Evolutionary conservation across 108 stramenopile genomes (phyloP).

Genomic region (Skeletonema costatum): DNA sequence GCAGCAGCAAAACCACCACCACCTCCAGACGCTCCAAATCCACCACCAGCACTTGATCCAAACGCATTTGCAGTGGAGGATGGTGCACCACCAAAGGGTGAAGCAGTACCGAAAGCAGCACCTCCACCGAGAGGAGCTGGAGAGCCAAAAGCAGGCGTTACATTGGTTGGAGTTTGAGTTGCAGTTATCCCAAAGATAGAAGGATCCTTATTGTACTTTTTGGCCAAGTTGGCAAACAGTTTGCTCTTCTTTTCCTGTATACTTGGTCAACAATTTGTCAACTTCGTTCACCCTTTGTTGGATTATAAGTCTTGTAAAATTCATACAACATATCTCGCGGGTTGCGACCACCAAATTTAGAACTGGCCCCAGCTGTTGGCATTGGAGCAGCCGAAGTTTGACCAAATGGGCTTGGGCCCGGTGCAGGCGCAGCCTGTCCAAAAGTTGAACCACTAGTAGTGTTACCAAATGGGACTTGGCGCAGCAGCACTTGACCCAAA

Average conservation of each 20-base stretch:
- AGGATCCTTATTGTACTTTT: conserved; percentile 85
- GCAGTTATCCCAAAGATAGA: conserved; percentile 65
- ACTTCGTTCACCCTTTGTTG: conserved; percentile 74
- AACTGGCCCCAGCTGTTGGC: conserved; percentile 8
- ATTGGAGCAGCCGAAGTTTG: conserved; percentile 11
- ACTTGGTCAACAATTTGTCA: conserved; percentile 81
- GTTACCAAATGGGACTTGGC: background rate
- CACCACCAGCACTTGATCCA: conserved; percentile 25
- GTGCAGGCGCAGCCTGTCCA: background rate
- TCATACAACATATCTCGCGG: conserved; percentile 67
- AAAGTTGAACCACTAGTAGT: background rate
- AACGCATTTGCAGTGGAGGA: conserved; percentile 11
- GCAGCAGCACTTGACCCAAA: conserved; percentile 10
- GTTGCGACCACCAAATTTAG: conserved; percentile 52
- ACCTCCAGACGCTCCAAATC: conserved; percentile 53
- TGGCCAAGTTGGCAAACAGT: conserved; percentile 81
- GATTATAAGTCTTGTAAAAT: conserved; percentile 83
- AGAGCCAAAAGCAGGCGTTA: conserved; percentile 13
- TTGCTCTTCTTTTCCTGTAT: conserved; percentile 78
- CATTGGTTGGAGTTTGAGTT: conserved; percentile 21
- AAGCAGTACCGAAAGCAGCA: conserved; percentile 28
- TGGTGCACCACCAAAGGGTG: conserved; percentile 43
- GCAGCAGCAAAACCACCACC: conserved; percentile 38
- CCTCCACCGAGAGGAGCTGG: conserved; percentile 8
- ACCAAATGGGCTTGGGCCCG: conserved; percentile 17